These are phyloP conservation scores for Myochromella boudieri DNA, from an alignment of 768 basidiomycete genomes.

Conservation along the genomic window DNA sequence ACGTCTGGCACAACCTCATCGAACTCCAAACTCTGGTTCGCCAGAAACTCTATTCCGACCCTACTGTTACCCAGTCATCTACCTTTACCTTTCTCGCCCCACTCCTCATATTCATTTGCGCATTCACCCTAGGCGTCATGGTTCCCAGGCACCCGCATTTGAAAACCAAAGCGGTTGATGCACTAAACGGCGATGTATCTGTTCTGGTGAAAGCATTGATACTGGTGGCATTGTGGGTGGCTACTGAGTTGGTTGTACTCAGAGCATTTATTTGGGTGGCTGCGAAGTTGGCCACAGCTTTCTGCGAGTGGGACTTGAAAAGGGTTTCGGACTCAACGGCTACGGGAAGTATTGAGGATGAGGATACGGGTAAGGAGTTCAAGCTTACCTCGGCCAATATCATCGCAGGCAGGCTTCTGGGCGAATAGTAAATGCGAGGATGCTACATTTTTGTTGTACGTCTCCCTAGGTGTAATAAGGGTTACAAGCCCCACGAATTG, in stretches of 20 bases:
- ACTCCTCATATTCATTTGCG: constrained; percentile 10
- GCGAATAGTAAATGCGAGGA: neutral
- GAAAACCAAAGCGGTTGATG: constrained; percentile 1
- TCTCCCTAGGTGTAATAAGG: no score
- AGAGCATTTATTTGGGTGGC: constrained; percentile 9
- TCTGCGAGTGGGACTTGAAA: constrained; percentile 16
- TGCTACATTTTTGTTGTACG: neutral
- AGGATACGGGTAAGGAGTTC: neutral
- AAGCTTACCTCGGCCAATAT: constrained; percentile 12
- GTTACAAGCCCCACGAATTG: no score
- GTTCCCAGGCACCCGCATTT: constrained; percentile 5
- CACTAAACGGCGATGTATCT: neutral
- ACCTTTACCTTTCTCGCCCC: constrained; percentile 16
- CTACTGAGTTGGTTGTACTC: constrained; percentile 1
- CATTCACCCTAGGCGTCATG: constrained; percentile 6
- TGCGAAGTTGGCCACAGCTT: constrained; percentile 7
- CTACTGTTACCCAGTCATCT: constrained; percentile 7
- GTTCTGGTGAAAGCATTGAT: neutral
- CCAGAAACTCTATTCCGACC: constrained; percentile 3
- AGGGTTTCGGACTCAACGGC: neutral
- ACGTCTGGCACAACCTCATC: neutral
- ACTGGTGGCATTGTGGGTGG: neutral
- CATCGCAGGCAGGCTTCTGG: constrained; percentile 3
- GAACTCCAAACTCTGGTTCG: constrained; percentile 9
- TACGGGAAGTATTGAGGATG: no score